A percentile compares a stretch with the other conserved stretches of the same genome.
Conservation (phyloP, 495 filamentous ascomycete species). For the Xylaria palmicola region DNA sequence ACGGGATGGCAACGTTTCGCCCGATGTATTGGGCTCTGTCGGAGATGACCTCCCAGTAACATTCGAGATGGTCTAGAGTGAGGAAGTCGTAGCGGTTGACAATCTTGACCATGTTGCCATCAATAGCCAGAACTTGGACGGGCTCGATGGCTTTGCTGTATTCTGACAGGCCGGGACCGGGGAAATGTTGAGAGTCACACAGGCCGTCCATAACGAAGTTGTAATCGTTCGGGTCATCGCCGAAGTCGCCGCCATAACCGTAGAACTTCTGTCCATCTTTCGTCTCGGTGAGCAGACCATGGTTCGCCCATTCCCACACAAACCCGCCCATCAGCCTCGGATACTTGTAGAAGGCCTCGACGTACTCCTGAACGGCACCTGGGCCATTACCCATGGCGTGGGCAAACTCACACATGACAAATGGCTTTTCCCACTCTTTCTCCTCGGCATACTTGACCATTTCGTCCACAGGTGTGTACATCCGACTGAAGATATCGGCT, state of each 20-base stretch:
- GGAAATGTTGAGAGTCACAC: slow-evolving; percentile 56
- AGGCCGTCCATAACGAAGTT: slow-evolving; percentile 72
- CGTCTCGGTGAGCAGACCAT: slow-evolving; percentile 58
- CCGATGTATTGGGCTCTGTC: slow-evolving; percentile 31
- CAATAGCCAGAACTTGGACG: slow-evolving; percentile 43
- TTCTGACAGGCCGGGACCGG: slow-evolving; percentile 60
- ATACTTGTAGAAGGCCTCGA: slow-evolving; percentile 64
- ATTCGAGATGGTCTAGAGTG: slow-evolving; percentile 49
- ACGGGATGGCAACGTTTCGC: slow-evolving; percentile 35
- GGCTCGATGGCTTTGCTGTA: slow-evolving; percentile 67
- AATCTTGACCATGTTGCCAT: slow-evolving; percentile 40
- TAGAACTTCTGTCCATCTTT: slow-evolving; percentile 58
- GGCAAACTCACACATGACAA: slow-evolving; percentile 68
- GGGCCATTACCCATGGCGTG: slow-evolving; percentile 80
- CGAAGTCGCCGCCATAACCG: slow-evolving; percentile 73
- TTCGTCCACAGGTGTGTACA: slow-evolving; percentile 60
- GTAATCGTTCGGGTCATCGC: slow-evolving; percentile 65
- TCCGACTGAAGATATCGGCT: slow-evolving; percentile 64
- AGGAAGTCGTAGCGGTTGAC: slow-evolving; percentile 56
- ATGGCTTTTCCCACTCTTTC: slow-evolving; percentile 49
- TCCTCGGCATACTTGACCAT: slow-evolving; percentile 43
- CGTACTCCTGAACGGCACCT: slow-evolving; percentile 64
- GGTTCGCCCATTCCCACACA: slow-evolving; percentile 78
- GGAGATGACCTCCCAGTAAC: slow-evolving; percentile 44
- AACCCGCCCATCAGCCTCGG: slow-evolving; percentile 67